These are phyloP conservation scores for Ustulina deusta DNA, from an alignment of 2,329 filamentous ascomycete species.

Conservation along the genomic window DNA sequence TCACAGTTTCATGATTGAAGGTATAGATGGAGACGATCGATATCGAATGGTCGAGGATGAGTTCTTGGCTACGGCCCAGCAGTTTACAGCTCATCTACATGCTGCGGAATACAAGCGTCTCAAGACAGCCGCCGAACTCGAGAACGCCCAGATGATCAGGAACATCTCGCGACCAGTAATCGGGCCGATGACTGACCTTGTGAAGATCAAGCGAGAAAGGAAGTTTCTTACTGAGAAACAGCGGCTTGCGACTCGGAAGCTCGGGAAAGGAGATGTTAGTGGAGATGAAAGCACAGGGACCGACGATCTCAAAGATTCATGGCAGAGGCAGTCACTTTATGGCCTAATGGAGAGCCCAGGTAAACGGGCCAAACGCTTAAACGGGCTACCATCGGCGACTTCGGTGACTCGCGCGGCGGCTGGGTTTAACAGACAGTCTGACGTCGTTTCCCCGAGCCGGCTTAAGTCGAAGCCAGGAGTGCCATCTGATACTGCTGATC, in stretches of 20 bases:
- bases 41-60: constrained; percentile 91
- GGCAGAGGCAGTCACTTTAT: constrained; percentile 53
- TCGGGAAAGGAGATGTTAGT: constrained; percentile 39
- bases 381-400: constrained; percentile 39
- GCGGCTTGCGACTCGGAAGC: constrained; percentile 45
- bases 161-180: constrained; percentile 66
- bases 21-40: constrained; percentile 74
- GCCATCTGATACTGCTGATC: constrained; percentile 32
- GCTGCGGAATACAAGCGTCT: constrained; percentile 80
- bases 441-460: constrained; percentile 7
- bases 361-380: constrained; percentile 45
- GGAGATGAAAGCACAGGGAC: constrained; percentile 46
- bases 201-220: constrained; percentile 53
- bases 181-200: constrained; percentile 54
- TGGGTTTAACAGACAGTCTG: constrained; percentile 40
- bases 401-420: constrained; percentile 46
- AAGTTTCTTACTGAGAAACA: constrained; percentile 54
- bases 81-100: constrained; percentile 80
- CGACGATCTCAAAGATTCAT: constrained; percentile 45
- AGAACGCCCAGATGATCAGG: constrained; percentile 65
- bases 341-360: constrained; percentile 59
- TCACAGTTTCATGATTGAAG: constrained; percentile 72
- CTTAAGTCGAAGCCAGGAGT: constrained; percentile 3
- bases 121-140: constrained; percentile 66
- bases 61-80: constrained; percentile 73